phyloP scores from a whole-genome alignment of 2,329 filamentous ascomycete species.

The Aspergillus sp. region DNA sequence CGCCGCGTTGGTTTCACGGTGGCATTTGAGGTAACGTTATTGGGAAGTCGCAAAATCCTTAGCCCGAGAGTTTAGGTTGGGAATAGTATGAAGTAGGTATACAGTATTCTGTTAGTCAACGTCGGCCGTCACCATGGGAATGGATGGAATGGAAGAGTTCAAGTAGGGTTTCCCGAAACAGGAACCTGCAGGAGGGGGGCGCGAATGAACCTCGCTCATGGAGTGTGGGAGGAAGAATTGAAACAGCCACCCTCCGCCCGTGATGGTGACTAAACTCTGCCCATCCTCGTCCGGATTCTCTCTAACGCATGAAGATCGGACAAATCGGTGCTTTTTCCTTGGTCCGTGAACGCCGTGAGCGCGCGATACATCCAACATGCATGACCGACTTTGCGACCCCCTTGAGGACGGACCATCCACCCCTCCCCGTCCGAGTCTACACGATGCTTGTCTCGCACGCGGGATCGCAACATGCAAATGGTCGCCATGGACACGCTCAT shows the following conservation, averaged over 20 bases:
- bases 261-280: slow-evolving; percentile 2
- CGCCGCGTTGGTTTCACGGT: not conserved
- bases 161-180: slow-evolving; percentile 4
- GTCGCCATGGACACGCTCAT: slow-evolving; percentile 8
- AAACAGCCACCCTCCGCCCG: not conserved
- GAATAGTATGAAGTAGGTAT: no score
- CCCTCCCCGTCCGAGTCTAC: not conserved
- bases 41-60: not conserved
- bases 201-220: slow-evolving; percentile 2
- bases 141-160: not conserved
- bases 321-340: slow-evolving; percentile 7
- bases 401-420: slow-evolving; percentile 4
- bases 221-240: not conserved
- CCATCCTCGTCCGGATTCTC: slow-evolving; percentile 11
- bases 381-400: not conserved
- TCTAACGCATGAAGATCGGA: slow-evolving; percentile 15
- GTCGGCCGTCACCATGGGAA: not conserved
- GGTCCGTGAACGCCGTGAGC: slow-evolving; percentile 5
- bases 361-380: not conserved
- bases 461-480: slow-evolving; percentile 2
- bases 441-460: not conserved
- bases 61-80: not conserved
- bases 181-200: slow-evolving; percentile 4
- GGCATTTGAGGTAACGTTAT: not conserved
- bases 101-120: not conserved